Evolutionary conservation across 495 filamentous ascomycete genomes (phyloP).

Genomic region (Parathielavia appendiculata): DNA sequence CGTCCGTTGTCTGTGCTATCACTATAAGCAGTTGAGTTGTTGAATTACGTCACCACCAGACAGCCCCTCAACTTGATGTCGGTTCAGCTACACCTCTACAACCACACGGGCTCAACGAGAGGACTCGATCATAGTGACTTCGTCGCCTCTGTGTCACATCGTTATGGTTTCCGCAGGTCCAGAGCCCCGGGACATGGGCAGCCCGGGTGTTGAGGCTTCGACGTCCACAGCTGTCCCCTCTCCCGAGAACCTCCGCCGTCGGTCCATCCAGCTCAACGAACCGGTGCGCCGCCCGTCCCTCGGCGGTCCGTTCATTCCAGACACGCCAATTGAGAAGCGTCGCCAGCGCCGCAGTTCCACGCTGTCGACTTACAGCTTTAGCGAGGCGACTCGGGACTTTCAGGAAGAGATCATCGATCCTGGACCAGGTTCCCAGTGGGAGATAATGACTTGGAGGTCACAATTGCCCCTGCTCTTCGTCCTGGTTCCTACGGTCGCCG

Average conservation of each 20-base stretch:
- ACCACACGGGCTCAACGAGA: too few relatives aligned
- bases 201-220: too few relatives aligned
- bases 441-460: constrained; percentile 51
- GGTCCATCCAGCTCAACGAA: not conserved
- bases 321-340: constrained; percentile 19
- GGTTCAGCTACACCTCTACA: too few relatives aligned
- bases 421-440: constrained; percentile 32
- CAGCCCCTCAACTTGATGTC: too few relatives aligned
- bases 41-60: too few relatives aligned
- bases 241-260: not conserved
- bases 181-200: too few relatives aligned
- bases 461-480: constrained; percentile 75
- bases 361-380: constrained; percentile 64
- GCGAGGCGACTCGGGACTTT: constrained; percentile 61
- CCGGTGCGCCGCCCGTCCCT: not conserved
- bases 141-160: too few relatives aligned
- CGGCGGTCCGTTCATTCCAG: not conserved
- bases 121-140: too few relatives aligned
- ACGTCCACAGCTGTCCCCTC: too few relatives aligned
- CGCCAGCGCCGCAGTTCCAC: constrained; percentile 63
- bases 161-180: too few relatives aligned
- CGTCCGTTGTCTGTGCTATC: too few relatives aligned
- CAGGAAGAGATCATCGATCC: constrained; percentile 70
- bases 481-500: constrained; percentile 76
- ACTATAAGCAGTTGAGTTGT: too few relatives aligned